phyloP scores from a whole-genome alignment of 2,329 filamentous ascomycete species.

The Xylaria sp. region DNA sequence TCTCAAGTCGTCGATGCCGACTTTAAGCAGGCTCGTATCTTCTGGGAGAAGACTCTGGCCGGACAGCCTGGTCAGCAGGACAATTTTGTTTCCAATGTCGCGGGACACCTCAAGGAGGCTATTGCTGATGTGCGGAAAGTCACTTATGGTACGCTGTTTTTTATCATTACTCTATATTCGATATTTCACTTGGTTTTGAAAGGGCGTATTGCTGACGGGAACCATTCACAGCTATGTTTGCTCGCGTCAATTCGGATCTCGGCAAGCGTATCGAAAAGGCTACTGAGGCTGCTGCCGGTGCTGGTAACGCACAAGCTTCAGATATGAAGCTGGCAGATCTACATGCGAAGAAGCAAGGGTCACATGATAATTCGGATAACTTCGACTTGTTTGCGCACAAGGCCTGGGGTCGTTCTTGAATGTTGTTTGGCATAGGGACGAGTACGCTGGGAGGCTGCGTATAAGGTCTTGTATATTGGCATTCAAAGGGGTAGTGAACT shows the following conservation, averaged over 20 bases:
- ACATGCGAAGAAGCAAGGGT: constrained; percentile 29
- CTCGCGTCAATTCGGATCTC: constrained; percentile 61
- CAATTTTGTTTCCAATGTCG: constrained; percentile 68
- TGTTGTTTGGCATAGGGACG: not conserved
- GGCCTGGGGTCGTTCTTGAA: constrained; percentile 28
- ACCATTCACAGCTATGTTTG: constrained; percentile 67
- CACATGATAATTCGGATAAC: constrained; percentile 26
- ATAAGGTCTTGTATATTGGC: not conserved
- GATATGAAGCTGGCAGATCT: constrained; percentile 35
- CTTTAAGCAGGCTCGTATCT: constrained; percentile 51
- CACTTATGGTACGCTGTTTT: constrained; percentile 33
- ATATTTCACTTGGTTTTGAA: not conserved
- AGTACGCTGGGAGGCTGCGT: not conserved
- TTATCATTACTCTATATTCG: not conserved
- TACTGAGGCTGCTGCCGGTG: constrained; percentile 54
- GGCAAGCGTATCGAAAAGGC: constrained; percentile 61
- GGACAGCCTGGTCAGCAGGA: constrained; percentile 63
- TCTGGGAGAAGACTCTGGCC: constrained; percentile 59
- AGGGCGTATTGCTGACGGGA: constrained; percentile 39
- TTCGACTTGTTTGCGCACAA: constrained; percentile 38
- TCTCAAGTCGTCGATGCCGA: constrained; percentile 59
- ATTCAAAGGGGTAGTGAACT: not conserved
- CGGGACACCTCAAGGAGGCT: constrained; percentile 62
- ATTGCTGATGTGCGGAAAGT: constrained; percentile 29
- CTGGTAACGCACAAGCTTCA: not conserved